Conservation (phyloP, 257 asterid species). For the Solanum ossicruentum region DNA sequence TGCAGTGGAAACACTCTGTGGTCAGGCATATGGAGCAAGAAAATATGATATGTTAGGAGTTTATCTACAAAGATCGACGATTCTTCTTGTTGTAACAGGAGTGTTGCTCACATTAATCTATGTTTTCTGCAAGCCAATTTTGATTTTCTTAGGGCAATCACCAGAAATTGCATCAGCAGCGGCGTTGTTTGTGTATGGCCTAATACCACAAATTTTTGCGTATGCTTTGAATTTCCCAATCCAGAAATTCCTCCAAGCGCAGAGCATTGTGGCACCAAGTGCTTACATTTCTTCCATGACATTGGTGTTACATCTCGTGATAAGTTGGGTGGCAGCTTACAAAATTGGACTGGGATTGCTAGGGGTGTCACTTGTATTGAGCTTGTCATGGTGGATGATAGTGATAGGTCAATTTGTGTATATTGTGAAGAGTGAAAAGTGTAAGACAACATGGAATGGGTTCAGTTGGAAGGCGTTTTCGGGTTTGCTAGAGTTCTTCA, state of each 20-base stretch:
- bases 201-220: conserved; percentile 20
- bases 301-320: neutral
- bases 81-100: conserved; percentile 5
- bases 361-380: conserved; percentile 12
- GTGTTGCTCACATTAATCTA: conserved; percentile 1
- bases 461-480: conserved; percentile 7
- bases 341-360: conserved; percentile 13
- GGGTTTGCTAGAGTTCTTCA: conserved; percentile 13
- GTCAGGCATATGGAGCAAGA: too few relatives aligned
- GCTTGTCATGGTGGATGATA: conserved; percentile 19
- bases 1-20: too few relatives aligned
- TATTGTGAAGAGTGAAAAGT: conserved; percentile 10
- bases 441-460: conserved; percentile 14
- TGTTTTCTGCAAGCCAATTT: conserved; percentile 2
- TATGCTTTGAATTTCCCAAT: conserved; percentile 15
- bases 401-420: conserved; percentile 13
- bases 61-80: conserved; percentile 15
- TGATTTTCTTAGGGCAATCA: conserved; percentile 6
- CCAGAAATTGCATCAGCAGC: conserved; percentile 12
- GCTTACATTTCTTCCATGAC: conserved; percentile 15
- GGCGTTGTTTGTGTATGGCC: conserved; percentile 9
- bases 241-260: conserved; percentile 17
- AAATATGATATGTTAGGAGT: conserved; percentile 14
- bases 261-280: conserved; percentile 18
- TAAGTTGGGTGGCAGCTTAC: conserved; percentile 6